These are phyloP conservation scores for Epicoccum nigrum DNA, from an alignment of 2,329 filamentous ascomycete species.

Conservation along the genomic window DNA sequence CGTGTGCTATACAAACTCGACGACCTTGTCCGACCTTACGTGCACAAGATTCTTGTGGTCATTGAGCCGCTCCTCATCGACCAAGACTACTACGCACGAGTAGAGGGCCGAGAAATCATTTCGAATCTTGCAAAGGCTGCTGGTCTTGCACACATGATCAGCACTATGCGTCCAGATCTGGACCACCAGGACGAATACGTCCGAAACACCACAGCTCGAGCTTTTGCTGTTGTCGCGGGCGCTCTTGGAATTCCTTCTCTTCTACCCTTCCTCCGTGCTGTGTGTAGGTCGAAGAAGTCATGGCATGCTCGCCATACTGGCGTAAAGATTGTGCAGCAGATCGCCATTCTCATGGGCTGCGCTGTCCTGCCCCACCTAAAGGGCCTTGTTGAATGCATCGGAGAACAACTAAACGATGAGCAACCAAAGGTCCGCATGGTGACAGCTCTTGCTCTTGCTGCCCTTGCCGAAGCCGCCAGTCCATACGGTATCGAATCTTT, in stretches of 20 bases:
- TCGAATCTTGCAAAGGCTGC: conserved; percentile 97
- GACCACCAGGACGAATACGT: conserved; percentile 99
- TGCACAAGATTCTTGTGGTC: conserved; percentile 97
- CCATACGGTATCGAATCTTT: conserved; percentile 99
- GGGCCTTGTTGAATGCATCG: conserved; percentile 94
- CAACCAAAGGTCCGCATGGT: conserved; percentile 98
- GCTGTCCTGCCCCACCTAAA: conserved; percentile 95
- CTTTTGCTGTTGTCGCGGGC: conserved; percentile 95
- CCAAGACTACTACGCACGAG: conserved; percentile 98
- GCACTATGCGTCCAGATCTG: conserved; percentile 98
- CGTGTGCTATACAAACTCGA: conserved; percentile 98
- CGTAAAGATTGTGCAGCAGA: conserved; percentile 99
- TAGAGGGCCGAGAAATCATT: conserved; percentile 98
- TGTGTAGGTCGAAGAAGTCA: conserved; percentile 97
- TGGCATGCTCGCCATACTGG: conserved; percentile 98
- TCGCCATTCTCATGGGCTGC: conserved; percentile 98
- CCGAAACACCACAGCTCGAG: conserved; percentile 93
- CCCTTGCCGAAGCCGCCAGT: conserved; percentile 92
- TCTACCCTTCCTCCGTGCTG: conserved; percentile 90
- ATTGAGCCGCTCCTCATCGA: conserved; percentile 99
- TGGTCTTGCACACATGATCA: conserved; percentile 98
- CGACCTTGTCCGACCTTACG: conserved; percentile 92
- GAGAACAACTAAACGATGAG: conserved; percentile 93
- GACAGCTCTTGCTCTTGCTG: conserved; percentile 91
- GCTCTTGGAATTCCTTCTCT: conserved; percentile 94